A percentile compares a stretch with the other conserved stretches of the same genome.
Conservation (phyloP, 495 filamentous ascomycete genomes). For the Sordaria brevicollis region DNA sequence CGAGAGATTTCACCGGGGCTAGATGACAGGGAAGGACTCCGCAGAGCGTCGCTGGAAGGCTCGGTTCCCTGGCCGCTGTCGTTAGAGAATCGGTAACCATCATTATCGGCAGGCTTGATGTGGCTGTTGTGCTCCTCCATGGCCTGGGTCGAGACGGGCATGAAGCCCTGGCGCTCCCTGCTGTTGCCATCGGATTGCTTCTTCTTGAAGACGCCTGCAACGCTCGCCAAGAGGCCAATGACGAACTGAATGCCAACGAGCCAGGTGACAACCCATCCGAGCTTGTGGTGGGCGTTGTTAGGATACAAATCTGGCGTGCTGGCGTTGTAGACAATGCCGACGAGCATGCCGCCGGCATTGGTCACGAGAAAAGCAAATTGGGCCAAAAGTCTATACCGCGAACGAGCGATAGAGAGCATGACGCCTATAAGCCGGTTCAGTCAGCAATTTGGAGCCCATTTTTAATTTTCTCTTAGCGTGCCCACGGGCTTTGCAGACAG, state of each 20-base stretch:
- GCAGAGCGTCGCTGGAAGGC: conserved; percentile 53
- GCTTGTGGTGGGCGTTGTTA: conserved; percentile 78
- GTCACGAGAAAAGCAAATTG: conserved; percentile 68
- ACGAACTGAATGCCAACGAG: conserved; percentile 57
- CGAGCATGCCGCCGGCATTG: conserved; percentile 60
- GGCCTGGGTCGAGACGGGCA: conserved; percentile 59
- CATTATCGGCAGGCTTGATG: conserved; percentile 30
- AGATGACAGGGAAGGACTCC: conserved; percentile 52
- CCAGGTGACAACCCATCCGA: conserved; percentile 79
- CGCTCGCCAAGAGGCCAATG: conserved; percentile 51
- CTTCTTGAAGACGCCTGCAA: conserved; percentile 27
- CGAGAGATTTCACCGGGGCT: conserved; percentile 32
- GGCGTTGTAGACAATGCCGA: conserved; percentile 69
- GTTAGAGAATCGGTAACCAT: conserved; percentile 54
- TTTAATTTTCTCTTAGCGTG: neutral
- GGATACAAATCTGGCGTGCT: conserved; percentile 82
- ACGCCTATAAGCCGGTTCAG: conserved; percentile 45
- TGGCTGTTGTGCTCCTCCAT: conserved; percentile 49
- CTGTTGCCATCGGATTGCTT: conserved; percentile 3
- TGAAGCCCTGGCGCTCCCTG: conserved; percentile 42
- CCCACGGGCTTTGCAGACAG: neutral
- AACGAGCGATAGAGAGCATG: conserved; percentile 76
- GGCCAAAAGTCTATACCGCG: conserved; percentile 57
- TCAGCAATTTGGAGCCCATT: conserved; percentile 11
- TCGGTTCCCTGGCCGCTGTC: conserved; percentile 90